Evolutionary conservation across 495 filamentous ascomycete genomes (phyloP).

Genomic region (Xylaria nigripes): DNA sequence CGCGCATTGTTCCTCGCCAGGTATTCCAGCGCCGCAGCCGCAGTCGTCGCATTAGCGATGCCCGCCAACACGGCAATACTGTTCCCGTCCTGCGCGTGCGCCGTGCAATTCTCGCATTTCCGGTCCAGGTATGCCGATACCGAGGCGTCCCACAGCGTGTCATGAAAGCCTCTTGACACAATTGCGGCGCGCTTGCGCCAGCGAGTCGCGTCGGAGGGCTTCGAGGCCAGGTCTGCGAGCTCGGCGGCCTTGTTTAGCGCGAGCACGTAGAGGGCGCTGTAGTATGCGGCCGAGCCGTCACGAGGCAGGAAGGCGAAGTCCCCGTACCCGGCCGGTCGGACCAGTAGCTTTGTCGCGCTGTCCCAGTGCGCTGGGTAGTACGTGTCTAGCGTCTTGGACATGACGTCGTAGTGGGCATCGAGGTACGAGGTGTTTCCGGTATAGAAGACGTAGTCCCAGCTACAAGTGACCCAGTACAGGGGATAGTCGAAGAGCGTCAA

Average conservation of each 20-base stretch:
- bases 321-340: constrained; percentile 34
- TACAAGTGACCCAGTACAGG: constrained; percentile 39
- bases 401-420: constrained; percentile 26
- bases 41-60: constrained; percentile 22
- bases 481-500: constrained; percentile 41
- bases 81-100: constrained; percentile 43
- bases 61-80: constrained; percentile 34
- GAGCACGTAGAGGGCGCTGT: constrained; percentile 41
- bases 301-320: constrained; percentile 43
- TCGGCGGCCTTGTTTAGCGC: constrained; percentile 35
- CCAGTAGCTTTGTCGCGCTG: constrained; percentile 27
- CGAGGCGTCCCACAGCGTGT: constrained; percentile 26
- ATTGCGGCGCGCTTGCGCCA: constrained; percentile 30
- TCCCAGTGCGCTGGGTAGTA: constrained; percentile 32
- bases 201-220: constrained; percentile 21
- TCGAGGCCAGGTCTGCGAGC: constrained; percentile 26
- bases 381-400: constrained; percentile 33
- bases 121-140: constrained; percentile 38
- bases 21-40: constrained; percentile 28
- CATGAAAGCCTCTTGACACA: constrained; percentile 26
- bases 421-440: constrained; percentile 31
- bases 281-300: constrained; percentile 38
- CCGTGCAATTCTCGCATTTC: constrained; percentile 18
- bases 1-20: constrained; percentile 22
- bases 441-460: constrained; percentile 38